A percentile compares a stretch with the other conserved stretches of the same genome.
These are phyloP conservation scores for Cephaloascus fragrans DNA, from an alignment of 805 yeast genomes.

Conservation along the genomic window DNA sequence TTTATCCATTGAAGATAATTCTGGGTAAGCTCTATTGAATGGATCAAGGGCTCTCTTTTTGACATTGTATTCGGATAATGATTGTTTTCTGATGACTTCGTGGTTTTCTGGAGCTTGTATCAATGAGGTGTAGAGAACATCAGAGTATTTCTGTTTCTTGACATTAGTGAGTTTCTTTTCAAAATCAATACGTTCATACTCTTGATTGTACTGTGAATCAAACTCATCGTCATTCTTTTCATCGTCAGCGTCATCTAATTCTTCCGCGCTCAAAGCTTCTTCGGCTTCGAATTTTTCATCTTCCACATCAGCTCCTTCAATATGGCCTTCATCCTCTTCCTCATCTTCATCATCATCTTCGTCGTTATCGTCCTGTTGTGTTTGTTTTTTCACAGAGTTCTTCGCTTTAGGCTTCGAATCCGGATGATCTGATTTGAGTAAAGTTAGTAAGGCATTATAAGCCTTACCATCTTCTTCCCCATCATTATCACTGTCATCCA, in stretches of 20 bases:
- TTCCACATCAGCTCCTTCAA: conserved; percentile 12
- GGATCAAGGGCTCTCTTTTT: conserved; percentile 31
- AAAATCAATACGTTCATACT: conserved; percentile 25
- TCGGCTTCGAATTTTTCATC: conserved; percentile 9
- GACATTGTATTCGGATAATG: conserved; percentile 21
- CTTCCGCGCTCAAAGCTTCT: conserved; percentile 13
- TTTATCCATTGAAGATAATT: conserved; percentile 29
- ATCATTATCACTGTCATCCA: conserved; percentile 8
- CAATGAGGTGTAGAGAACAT: conserved; percentile 17
- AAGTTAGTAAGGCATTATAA: conserved; percentile 57
- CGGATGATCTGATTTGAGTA: conserved; percentile 39
- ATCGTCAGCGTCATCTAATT: conserved; percentile 26
- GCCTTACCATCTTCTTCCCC: conserved; percentile 29
- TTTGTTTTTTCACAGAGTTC: too few species aligned
- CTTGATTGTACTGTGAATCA: conserved; percentile 60
- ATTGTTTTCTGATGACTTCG: conserved; percentile 1
- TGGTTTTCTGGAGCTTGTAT: conserved; percentile 21
- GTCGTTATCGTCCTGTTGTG: too few species aligned
- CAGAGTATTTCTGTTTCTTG: conserved; percentile 11
- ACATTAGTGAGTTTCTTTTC: conserved; percentile 12
- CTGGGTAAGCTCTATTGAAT: conserved; percentile 16
- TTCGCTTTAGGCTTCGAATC: conserved; percentile 18
- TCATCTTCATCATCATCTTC: conserved; percentile 11
- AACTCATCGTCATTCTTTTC: conserved; percentile 55
- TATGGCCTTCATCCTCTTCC: conserved; percentile 14